Evolutionary conservation across 768 basidiomycete genomes (phyloP).

Genomic region (Harrya chromipes): DNA sequence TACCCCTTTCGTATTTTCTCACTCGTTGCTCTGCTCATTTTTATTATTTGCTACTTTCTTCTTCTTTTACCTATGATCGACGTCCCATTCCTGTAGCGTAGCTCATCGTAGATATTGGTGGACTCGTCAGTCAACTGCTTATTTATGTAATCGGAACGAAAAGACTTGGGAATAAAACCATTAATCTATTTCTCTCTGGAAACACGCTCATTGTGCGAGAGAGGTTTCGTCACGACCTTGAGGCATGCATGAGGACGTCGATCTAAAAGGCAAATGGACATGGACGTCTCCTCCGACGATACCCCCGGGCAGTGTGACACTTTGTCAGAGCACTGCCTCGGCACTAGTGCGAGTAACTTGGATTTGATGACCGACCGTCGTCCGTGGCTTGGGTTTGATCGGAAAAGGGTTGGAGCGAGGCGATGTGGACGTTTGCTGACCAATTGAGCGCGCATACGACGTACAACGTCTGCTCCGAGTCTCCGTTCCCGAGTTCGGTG

Average conservation of each 20-base stretch:
- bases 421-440: too few species aligned
- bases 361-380: too few species aligned
- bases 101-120: conserved; percentile 29
- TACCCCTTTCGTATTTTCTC: conserved; percentile 9
- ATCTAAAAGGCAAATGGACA: too few species aligned
- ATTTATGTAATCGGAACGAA: conserved; percentile 30
- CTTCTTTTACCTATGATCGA: conserved; percentile 13
- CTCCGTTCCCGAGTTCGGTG: too few species aligned
- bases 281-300: too few species aligned
- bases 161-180: conserved; percentile 4
- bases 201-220: not conserved
- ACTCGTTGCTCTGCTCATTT: not conserved
- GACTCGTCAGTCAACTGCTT: conserved; percentile 17
- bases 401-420: too few species aligned
- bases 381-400: too few species aligned
- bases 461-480: too few species aligned
- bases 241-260: conserved; percentile 15
- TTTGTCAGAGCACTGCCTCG: too few species aligned
- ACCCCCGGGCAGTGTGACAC: too few species aligned
- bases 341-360: too few species aligned
- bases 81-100: conserved; percentile 29
- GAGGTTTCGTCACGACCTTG: conserved; percentile 2
- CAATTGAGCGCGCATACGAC: too few species aligned
- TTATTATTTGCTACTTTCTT: conserved; percentile 13
- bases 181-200: conserved; percentile 11